Conservation (phyloP, 345 rosid genomes). For the Anacardium occidentale region DNA sequence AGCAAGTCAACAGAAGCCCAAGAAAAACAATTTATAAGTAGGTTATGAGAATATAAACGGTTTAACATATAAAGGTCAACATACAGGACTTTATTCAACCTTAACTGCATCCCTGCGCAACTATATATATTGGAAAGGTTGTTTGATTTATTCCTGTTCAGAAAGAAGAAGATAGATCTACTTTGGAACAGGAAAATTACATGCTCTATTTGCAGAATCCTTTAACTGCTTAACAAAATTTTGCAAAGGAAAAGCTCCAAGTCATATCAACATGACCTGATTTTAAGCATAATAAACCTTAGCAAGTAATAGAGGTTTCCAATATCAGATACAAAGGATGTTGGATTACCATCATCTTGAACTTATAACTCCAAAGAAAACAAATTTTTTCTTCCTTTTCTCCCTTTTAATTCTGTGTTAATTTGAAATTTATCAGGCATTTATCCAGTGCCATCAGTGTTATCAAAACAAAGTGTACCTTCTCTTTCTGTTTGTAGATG, state of each 20-base stretch:
- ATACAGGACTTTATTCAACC: neutral
- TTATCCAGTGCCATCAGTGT: neutral
- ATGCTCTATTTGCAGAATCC: neutral
- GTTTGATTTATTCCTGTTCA: neutral
- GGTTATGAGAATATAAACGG: neutral
- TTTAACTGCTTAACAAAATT: neutral
- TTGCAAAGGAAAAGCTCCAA: neutral
- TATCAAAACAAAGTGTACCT: constrained; percentile 44
- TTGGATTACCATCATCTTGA: neutral
- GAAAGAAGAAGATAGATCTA: neutral
- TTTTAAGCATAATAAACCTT: neutral
- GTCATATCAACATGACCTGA: neutral
- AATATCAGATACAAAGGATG: neutral
- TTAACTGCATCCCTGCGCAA: neutral
- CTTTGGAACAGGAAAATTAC: neutral
- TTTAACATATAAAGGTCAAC: neutral
- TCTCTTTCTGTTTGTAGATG: constrained; percentile 82
- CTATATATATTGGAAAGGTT: neutral
- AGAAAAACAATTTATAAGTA: neutral
- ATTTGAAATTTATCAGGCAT: neutral
- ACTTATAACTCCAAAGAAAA: neutral
- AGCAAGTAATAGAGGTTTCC: neutral
- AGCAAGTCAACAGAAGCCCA: neutral
- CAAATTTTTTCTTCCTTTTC: neutral
- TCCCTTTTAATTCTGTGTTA: neutral